Conservation (phyloP, 305 asterid species). For the Fraxinus sp. region DNA sequence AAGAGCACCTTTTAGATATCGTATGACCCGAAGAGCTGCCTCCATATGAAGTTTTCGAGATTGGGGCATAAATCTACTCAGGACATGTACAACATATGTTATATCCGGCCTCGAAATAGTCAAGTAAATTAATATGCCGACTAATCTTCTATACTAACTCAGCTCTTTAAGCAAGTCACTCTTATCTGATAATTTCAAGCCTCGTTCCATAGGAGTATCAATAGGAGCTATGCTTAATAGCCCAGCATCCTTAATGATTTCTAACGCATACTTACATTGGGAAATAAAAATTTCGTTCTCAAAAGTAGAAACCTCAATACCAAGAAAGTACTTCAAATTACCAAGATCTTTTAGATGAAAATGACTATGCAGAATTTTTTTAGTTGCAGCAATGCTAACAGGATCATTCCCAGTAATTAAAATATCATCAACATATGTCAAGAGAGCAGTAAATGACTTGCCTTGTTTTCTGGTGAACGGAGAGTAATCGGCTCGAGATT, state of each 20-base stretch:
- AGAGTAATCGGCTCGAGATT: background rate
- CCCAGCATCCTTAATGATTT: background rate
- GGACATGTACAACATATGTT: background rate
- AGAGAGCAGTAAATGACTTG: background rate
- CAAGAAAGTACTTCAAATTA: background rate
- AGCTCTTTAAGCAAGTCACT: background rate
- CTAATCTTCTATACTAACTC: background rate
- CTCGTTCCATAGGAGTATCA: background rate
- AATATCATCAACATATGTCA: background rate
- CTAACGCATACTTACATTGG: background rate
- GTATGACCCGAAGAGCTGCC: background rate
- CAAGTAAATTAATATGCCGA: background rate
- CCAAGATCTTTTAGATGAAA: background rate
- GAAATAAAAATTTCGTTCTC: background rate
- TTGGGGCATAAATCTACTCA: background rate
- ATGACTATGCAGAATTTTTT: background rate
- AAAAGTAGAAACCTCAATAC: background rate
- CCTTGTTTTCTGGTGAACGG: background rate
- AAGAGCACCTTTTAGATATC: background rate
- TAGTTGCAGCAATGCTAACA: background rate
- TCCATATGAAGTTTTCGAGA: background rate
- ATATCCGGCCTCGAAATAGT: background rate
- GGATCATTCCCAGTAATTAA: background rate
- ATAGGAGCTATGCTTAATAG: background rate
- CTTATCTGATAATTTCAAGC: background rate